phyloP scores from a whole-genome alignment of 495 filamentous ascomycete species.

The Podospora anserina region DNA sequence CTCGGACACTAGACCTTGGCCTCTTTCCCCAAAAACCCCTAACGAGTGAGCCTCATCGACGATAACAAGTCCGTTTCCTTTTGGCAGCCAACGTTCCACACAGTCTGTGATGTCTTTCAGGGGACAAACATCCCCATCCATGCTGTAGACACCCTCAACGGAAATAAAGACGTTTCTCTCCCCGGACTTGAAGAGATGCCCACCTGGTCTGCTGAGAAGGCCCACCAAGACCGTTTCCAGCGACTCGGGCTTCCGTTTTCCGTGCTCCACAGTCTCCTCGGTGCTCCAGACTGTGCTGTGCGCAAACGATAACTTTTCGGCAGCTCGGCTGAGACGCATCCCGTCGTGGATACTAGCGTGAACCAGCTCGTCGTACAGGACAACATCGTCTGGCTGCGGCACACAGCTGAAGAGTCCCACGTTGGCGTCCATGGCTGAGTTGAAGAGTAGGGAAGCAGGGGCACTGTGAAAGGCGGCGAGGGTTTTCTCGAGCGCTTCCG shows the following conservation, averaged over 20 bases:
- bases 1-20: constrained; percentile 64
- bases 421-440: constrained; percentile 77
- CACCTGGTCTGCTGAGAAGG: constrained; percentile 14
- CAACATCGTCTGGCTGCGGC: constrained; percentile 64
- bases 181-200: constrained; percentile 30
- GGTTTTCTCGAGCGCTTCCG: constrained; percentile 59
- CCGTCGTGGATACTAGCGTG: constrained; percentile 79
- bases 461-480: constrained; percentile 69
- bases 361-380: constrained; percentile 71
- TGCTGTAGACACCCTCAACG: constrained; percentile 76
- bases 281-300: constrained; percentile 55
- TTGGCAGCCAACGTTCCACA: constrained; percentile 55
- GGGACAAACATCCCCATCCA: constrained; percentile 76
- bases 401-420: constrained; percentile 63
- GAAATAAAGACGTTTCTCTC: constrained; percentile 59
- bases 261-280: neutral
- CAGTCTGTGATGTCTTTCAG: constrained; percentile 55
- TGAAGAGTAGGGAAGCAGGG: constrained; percentile 64
- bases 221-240: constrained; percentile 24
- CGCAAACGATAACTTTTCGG: constrained; percentile 47
- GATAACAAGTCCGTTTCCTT: constrained; percentile 61
- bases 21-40: constrained; percentile 61
- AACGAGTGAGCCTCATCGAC: constrained; percentile 80
- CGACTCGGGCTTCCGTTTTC: constrained; percentile 9
- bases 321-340: constrained; percentile 64